Evolutionary conservation across 2,329 filamentous ascomycete genomes (phyloP).

Genomic region (Ophiocordyceps camponoti-floridani): DNA sequence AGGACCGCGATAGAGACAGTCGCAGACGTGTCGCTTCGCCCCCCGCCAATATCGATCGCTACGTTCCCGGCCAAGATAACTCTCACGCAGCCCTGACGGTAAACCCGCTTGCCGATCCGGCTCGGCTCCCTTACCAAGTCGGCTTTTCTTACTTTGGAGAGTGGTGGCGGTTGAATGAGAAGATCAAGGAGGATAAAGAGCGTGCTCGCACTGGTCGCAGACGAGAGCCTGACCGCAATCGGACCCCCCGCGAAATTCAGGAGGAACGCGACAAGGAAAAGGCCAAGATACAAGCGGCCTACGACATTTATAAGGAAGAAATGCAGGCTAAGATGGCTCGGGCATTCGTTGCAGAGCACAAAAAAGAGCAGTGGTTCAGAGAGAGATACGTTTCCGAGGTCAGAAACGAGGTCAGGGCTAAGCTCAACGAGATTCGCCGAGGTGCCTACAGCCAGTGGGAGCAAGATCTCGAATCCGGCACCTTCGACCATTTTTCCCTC

Average conservation of each 20-base stretch:
- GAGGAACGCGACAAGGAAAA: conserved; percentile 69
- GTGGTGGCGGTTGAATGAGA: conserved; percentile 72
- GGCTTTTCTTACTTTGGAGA: conserved; percentile 76
- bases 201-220: conserved; percentile 50
- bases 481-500: conserved; percentile 86
- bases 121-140: conserved; percentile 59
- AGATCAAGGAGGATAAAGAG: conserved; percentile 68
- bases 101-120: conserved; percentile 57
- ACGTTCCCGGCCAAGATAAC: conserved; percentile 57
- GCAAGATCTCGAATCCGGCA: conserved; percentile 64
- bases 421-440: conserved; percentile 65
- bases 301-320: conserved; percentile 50
- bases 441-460: conserved; percentile 76
- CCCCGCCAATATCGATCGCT: conserved; percentile 63
- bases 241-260: conserved; percentile 44
- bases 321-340: conserved; percentile 67
- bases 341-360: conserved; percentile 79
- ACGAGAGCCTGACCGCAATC: conserved; percentile 43
- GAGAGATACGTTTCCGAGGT: conserved; percentile 83
- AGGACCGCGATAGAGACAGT: conserved; percentile 48
- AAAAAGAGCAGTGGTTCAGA: conserved; percentile 93
- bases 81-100: conserved; percentile 23
- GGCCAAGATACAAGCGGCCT: conserved; percentile 54
- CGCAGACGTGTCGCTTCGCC: conserved; percentile 42
- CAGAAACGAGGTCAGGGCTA: conserved; percentile 53